phyloP scores from a whole-genome alignment of 2,329 filamentous ascomycete species.

The Emergomyces pasteurianus region DNA sequence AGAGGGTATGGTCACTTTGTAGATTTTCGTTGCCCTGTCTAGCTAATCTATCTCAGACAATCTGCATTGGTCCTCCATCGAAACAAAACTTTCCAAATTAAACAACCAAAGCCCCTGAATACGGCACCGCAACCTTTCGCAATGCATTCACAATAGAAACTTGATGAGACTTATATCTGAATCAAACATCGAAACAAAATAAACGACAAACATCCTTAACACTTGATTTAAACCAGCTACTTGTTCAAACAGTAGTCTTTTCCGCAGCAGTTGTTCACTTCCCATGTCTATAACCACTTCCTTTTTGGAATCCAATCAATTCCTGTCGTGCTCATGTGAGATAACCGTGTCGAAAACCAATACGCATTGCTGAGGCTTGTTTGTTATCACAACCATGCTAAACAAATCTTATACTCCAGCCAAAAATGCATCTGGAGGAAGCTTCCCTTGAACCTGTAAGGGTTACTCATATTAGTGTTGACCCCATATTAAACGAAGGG shows the following conservation, averaged over 20 bases:
- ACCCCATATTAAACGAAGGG: background rate
- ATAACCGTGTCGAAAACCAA: background rate
- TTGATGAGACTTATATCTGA: background rate
- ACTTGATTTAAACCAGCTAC: background rate
- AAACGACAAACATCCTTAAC: background rate
- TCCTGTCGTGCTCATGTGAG: background rate
- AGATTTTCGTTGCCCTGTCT: background rate
- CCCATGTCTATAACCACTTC: background rate
- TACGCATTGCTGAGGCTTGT: background rate
- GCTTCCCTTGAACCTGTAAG: conserved; percentile 10
- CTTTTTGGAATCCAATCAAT: background rate
- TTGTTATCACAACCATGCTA: background rate
- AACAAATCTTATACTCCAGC: conserved; percentile 2
- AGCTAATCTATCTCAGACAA: background rate
- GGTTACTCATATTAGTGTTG: background rate
- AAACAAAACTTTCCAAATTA: background rate
- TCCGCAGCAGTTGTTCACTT: background rate
- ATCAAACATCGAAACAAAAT: background rate
- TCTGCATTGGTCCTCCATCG: background rate
- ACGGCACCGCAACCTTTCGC: background rate
- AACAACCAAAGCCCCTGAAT: background rate
- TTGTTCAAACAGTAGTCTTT: background rate
- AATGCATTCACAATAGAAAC: background rate
- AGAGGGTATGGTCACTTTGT: background rate
- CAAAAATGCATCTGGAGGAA: conserved; percentile 12